phyloP scores from a whole-genome alignment of 2,329 filamentous ascomycete genomes.

The Aspergillus sp. region DNA sequence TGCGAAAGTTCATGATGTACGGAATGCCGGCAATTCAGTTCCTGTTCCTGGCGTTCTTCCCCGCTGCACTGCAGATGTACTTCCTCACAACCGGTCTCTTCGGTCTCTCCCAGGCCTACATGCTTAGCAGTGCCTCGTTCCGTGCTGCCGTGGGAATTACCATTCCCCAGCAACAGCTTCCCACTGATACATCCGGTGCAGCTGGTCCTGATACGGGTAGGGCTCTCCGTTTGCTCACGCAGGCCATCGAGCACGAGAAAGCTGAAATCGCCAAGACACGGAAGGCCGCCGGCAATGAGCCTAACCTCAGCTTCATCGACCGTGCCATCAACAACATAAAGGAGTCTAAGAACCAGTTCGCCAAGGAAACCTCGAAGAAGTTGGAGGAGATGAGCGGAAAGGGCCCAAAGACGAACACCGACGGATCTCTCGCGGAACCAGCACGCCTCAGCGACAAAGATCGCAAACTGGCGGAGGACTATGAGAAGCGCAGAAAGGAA shows the following conservation, averaged over 20 bases:
- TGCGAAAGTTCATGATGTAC: constrained; percentile 37
- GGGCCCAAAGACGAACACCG: constrained; percentile 22
- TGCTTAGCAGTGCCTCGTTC: constrained; percentile 42
- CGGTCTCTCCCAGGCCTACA: constrained; percentile 44
- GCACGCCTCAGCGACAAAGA: constrained; percentile 33
- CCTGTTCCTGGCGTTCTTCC: constrained; percentile 55
- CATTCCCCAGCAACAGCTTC: constrained; percentile 12
- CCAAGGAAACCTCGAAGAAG: constrained; percentile 22
- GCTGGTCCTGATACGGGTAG: constrained; percentile 4
- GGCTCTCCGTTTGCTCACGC: constrained; percentile 19
- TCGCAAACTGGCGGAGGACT: constrained; percentile 29
- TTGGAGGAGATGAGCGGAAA: constrained; percentile 24
- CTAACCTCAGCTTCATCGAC: constrained; percentile 34
- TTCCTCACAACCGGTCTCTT: constrained; percentile 51
- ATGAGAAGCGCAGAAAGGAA: constrained; percentile 30
- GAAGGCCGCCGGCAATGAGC: constrained; percentile 9
- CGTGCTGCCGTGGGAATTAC: constrained; percentile 30
- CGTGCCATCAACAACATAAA: constrained; percentile 35
- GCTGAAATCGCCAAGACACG: constrained; percentile 12
- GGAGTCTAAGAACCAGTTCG: constrained; percentile 23
- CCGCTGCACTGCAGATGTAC: constrained; percentile 62
- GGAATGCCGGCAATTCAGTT: constrained; percentile 56
- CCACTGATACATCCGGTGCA: not conserved
- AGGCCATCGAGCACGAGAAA: constrained; percentile 16
- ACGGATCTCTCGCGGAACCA: constrained; percentile 18